Percentiles rank a stretch among this genome's conserved stretches.
Conservation (phyloP, 2,329 filamentous ascomycete genomes). For the Verruconis gallopava region DNA sequence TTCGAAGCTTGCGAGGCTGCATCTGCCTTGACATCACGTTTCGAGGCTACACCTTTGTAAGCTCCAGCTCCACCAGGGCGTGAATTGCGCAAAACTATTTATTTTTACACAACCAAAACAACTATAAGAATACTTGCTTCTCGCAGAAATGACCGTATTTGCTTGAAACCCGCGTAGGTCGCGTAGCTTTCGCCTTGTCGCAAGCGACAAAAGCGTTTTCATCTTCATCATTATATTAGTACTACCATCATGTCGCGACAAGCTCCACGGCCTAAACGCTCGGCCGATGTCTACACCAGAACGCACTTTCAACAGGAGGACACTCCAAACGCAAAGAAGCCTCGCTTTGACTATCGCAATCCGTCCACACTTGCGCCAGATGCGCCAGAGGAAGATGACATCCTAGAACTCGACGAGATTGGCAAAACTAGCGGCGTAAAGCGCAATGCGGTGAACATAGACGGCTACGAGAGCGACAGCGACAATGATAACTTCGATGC, state of each 20-base stretch:
- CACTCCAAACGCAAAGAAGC: slow-evolving; percentile 52
- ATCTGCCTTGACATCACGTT: too few species aligned
- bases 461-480: slow-evolving; percentile 88
- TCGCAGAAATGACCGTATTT: too few species aligned
- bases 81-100: too few species aligned
- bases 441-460: slow-evolving; percentile 87
- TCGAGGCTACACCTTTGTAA: too few species aligned
- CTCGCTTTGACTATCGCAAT: slow-evolving; percentile 88
- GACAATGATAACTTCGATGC: slow-evolving; percentile 84
- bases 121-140: too few species aligned
- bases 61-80: too few species aligned
- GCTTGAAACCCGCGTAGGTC: too few species aligned
- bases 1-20: too few species aligned
- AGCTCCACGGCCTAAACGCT: slow-evolving; percentile 60
- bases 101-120: too few species aligned
- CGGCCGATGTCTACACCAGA: slow-evolving; percentile 67
- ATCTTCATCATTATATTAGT: background rate
- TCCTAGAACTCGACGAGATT: slow-evolving; percentile 87
- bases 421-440: slow-evolving; percentile 64
- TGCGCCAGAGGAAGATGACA: slow-evolving; percentile 57
- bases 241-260: slow-evolving; percentile 30
- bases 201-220: background rate
- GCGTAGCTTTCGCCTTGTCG: background rate
- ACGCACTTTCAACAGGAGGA: slow-evolving; percentile 46
- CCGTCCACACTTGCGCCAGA: slow-evolving; percentile 83